Base-by-base conservation (phyloP, 148 eudicot species). In the Dysphania ambrosioides region DNA sequence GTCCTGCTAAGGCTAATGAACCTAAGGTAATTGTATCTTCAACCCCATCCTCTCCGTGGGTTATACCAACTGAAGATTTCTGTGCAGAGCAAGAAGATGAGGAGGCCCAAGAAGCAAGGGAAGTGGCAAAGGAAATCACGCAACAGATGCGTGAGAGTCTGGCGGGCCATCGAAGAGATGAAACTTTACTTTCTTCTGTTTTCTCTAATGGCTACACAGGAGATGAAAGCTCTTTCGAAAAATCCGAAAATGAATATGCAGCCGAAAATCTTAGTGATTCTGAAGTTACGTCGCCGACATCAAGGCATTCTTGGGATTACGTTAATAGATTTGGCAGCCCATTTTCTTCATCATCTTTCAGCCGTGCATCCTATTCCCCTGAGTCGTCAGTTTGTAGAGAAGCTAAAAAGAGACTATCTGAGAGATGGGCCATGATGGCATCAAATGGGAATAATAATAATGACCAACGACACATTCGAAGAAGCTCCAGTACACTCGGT, bases 361-460 rank as follows among this genome's bases (percentile, higher is more conserved):
- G 97, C 75, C 88, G 84, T 72, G 96, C 87, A 64, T 90, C 99
- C 24, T 87, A 65, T 87, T 92, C 97, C 57, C 96, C 94, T 0
- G 94, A 95, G 79, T 95, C 99, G 41, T 90, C 97, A 15, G 99
- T 95, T 49, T 87, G 90, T 75, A 87, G 91, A 84, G 99, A 95
- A 83, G 99, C 99, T 27, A 95, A 95, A 87, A 95, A 92, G 77
- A 86, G 99, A 40, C 90, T 95, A 38, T 95, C 99, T 78, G 99
- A 95, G 88, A 92, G 99, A 78, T 95, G 99, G 99, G 87, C 97
- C 30, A 82, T 89, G 91, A 84, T 92, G 96, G 67, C 97, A 74
- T 83, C 96, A 59, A 86, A 70, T 78, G 88, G 88, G 44, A 78
- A 67, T 67, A 26, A 4, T 13, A 83, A 70, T 76, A 86, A 66